phyloP scores from a whole-genome alignment of 176 grass and related monocot genomes.

The Alloteropsis semialata region DNA sequence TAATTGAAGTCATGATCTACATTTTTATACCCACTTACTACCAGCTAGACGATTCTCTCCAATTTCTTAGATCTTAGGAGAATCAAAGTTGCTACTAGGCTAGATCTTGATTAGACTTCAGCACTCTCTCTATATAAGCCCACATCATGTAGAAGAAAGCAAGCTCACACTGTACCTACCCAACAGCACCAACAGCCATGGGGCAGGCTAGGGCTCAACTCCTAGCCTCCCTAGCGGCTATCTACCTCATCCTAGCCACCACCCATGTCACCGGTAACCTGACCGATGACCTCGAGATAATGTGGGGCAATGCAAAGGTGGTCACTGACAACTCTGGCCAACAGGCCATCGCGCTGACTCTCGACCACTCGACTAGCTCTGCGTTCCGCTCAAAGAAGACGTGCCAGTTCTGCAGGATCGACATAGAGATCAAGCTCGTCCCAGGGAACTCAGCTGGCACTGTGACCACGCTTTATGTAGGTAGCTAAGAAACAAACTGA shows the following conservation, averaged over 20 bases:
- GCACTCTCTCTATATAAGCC: slow-evolving; percentile 22
- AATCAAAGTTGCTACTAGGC: slow-evolving; percentile 13
- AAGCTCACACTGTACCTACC: not conserved
- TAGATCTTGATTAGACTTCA: slow-evolving; percentile 2
- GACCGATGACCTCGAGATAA: slow-evolving; percentile 19
- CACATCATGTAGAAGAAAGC: not conserved
- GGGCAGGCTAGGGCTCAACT: slow-evolving; percentile 44
- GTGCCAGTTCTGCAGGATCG: slow-evolving; percentile 56
- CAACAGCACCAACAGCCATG: slow-evolving; percentile 38
- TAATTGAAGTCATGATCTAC: slow-evolving; percentile 25
- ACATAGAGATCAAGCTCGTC: slow-evolving; percentile 62
- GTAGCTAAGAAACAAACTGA: not conserved
- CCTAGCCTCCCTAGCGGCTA: slow-evolving; percentile 43
- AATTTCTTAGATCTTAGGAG: slow-evolving; percentile 25
- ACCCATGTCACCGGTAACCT: slow-evolving; percentile 28
- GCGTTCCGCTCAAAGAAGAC: slow-evolving; percentile 48
- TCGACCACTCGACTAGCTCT: slow-evolving; percentile 28
- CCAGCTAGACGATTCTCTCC: not conserved
- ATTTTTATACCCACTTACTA: not conserved
- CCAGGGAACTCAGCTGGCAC: slow-evolving; percentile 66
- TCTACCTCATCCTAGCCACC: not conserved
- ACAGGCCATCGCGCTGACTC: slow-evolving; percentile 36
- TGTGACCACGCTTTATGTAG: slow-evolving; percentile 71
- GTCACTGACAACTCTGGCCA: slow-evolving; percentile 21
- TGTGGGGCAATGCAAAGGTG: slow-evolving; percentile 40